Percentiles rank a stretch among this genome's conserved stretches.
Evolutionary conservation across 2,329 filamentous ascomycete species (phyloP).

Genomic region (Aspergillus niger): DNA sequence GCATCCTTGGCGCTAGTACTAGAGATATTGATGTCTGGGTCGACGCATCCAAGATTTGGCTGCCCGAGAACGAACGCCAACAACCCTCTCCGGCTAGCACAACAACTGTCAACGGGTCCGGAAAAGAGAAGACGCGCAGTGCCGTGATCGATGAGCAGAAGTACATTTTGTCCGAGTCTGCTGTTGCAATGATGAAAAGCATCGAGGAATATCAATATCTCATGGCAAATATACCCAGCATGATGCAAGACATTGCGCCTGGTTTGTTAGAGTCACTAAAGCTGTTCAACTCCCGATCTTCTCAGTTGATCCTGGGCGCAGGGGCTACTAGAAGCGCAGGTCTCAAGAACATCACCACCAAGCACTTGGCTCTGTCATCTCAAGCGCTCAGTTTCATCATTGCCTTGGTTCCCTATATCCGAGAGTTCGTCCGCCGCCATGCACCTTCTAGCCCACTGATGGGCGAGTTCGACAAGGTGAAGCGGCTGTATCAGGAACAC

Average conservation of each 20-base stretch:
- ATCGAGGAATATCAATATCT: slow-evolving; percentile 82
- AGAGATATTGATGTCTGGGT: slow-evolving; percentile 59
- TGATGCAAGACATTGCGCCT: slow-evolving; percentile 78
- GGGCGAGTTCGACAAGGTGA: slow-evolving; percentile 85
- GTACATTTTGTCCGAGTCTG: slow-evolving; percentile 83
- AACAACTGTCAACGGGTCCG: slow-evolving; percentile 34
- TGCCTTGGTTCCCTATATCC: slow-evolving; percentile 81
- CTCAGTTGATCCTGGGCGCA: slow-evolving; percentile 93
- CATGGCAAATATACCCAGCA: slow-evolving; percentile 80
- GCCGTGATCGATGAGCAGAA: slow-evolving; percentile 82
- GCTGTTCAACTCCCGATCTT: slow-evolving; percentile 92
- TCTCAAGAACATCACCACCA: slow-evolving; percentile 93
- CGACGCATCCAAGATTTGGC: slow-evolving; percentile 54
- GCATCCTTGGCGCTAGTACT: slow-evolving; percentile 61
- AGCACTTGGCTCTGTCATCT: slow-evolving; percentile 87
- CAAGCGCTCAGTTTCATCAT: slow-evolving; percentile 88
- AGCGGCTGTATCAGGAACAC: slow-evolving; percentile 81
- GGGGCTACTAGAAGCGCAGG: slow-evolving; percentile 87
- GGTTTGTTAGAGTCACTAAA: slow-evolving; percentile 84
- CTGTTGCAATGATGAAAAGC: slow-evolving; percentile 75
- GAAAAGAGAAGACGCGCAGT: slow-evolving; percentile 66
- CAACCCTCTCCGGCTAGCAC: slow-evolving; percentile 42
- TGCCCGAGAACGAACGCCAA: slow-evolving; percentile 34
- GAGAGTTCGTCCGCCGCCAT: slow-evolving; percentile 87
- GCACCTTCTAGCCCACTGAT: slow-evolving; percentile 60